Base-by-base conservation (phyloP, 108 stramenopile species). In the Skeletonema grethae region DNA sequence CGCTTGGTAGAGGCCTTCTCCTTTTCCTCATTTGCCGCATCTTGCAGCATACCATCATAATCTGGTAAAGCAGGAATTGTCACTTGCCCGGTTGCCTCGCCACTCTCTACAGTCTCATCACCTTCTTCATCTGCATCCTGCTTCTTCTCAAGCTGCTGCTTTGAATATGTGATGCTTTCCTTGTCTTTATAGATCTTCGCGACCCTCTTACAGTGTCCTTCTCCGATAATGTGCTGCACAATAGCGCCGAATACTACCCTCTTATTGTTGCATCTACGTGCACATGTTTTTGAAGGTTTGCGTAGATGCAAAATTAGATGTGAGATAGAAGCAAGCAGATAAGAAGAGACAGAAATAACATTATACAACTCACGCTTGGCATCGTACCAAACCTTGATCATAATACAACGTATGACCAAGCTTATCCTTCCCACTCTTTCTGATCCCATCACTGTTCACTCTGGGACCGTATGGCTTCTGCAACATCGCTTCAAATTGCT, bases 381-480 rank as follows among this genome's bases (percentile, higher is more conserved):
- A 53, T 3, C 50, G 50, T n/a, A 53, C 50, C 0, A 53, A n/a
- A 8, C 50, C 50, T 53, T 7, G 5, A 22, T 53, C 50, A 20
- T 22, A 53, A 22, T 22, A 53, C 7, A 53, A 8, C n/a, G 50
- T 53, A 22, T 53, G 50, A 53, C 50, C 50, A 22, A 18, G 50
- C 50, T 53, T 53, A 53, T 53, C 50, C 22, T 53, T 53, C 22
- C 50, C 50, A 24, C 50, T 53, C 50, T 53, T 53, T 22, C 50
- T 20, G 8, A 53, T 53, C 20, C 50, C 50, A 53, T 53, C 50
- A 53, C 9, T 53, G 22, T 53, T 53, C 4, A 22, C 1, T 53
- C 50, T 53, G 0, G 50, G 50, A 6, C 50, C 50, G 50, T 53
- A 53, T 2, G 50, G 16, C 50, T 53, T 53, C 22, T 22, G 8